Evolutionary conservation across 2,329 filamentous ascomycete species (phyloP).

Genomic region (Neofusicoccum umdonicola): DNA sequence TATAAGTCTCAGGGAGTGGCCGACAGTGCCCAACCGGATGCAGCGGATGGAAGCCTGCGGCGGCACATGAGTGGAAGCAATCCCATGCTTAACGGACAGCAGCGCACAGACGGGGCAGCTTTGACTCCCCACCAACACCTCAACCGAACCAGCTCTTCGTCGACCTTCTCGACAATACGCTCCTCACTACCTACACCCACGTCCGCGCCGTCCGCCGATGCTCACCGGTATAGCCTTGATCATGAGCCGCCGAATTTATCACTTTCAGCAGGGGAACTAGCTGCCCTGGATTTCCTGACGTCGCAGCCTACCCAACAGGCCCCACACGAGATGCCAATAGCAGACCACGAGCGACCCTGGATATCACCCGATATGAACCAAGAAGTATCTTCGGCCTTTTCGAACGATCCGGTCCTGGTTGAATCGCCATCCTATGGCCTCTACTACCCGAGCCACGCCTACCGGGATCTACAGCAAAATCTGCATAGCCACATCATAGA

Average conservation of each 20-base stretch:
- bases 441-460: conserved; percentile 22
- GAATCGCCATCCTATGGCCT: conserved; percentile 20
- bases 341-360: conserved; percentile 9
- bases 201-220: conserved; percentile 11
- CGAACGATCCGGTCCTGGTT: conserved; percentile 7
- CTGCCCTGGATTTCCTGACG: conserved; percentile 11
- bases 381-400: conserved; percentile 14
- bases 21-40: not conserved
- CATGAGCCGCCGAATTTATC: not conserved
- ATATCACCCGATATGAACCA: conserved; percentile 12
- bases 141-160: conserved; percentile 1
- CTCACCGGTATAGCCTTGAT: conserved; percentile 20
- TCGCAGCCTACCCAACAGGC: conserved; percentile 7
- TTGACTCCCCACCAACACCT: not conserved
- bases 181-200: not conserved
- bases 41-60: not conserved
- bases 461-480: conserved; percentile 23
- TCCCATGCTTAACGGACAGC: not conserved
- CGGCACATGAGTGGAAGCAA: not conserved
- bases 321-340: not conserved
- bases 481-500: conserved; percentile 23
- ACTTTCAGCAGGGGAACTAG: conserved; percentile 13
- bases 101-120: not conserved
- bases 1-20: not conserved
- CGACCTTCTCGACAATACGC: conserved; percentile 8